These are phyloP conservation scores for Monascus purpureus DNA, from an alignment of 495 filamentous ascomycete species.

Conservation along the genomic window DNA sequence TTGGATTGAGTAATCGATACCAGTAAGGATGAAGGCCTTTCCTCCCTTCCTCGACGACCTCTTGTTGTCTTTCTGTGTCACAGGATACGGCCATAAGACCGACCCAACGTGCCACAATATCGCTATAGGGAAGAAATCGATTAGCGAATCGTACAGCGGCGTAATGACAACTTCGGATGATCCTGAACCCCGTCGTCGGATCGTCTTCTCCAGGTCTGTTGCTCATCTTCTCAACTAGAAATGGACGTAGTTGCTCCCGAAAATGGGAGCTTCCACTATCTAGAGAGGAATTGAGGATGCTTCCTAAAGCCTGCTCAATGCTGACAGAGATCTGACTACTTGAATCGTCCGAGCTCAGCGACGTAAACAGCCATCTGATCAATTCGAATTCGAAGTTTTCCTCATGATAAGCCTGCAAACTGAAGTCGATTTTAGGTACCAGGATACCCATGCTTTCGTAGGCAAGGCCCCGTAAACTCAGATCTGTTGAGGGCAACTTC, in stretches of 20 bases:
- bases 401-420: slow-evolving; percentile 11
- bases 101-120: slow-evolving; percentile 74
- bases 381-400: slow-evolving; percentile 43
- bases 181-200: slow-evolving; percentile 20
- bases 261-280: slow-evolving; percentile 29
- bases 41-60: slow-evolving; percentile 78
- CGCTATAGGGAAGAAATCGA: slow-evolving; percentile 66
- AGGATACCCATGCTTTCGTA: slow-evolving; percentile 81
- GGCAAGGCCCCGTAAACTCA: slow-evolving; percentile 54
- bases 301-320: slow-evolving; percentile 78
- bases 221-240: slow-evolving; percentile 56
- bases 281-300: slow-evolving; percentile 48
- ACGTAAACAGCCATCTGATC: slow-evolving; percentile 65
- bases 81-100: slow-evolving; percentile 65
- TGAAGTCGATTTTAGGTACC: slow-evolving; percentile 36
- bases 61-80: slow-evolving; percentile 48
- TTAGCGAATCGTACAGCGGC: slow-evolving; percentile 83
- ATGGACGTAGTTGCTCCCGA: slow-evolving; percentile 35
- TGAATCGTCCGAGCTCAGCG: slow-evolving; percentile 66
- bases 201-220: slow-evolving; percentile 34
- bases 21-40: slow-evolving; percentile 78
- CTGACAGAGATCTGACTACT: slow-evolving; percentile 64
- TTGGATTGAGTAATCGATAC: slow-evolving; percentile 51
- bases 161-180: slow-evolving; percentile 58
- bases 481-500: slow-evolving; percentile 39